Base-by-base conservation (phyloP, 208 protist species). In the Trichomonas tenax region DNA sequence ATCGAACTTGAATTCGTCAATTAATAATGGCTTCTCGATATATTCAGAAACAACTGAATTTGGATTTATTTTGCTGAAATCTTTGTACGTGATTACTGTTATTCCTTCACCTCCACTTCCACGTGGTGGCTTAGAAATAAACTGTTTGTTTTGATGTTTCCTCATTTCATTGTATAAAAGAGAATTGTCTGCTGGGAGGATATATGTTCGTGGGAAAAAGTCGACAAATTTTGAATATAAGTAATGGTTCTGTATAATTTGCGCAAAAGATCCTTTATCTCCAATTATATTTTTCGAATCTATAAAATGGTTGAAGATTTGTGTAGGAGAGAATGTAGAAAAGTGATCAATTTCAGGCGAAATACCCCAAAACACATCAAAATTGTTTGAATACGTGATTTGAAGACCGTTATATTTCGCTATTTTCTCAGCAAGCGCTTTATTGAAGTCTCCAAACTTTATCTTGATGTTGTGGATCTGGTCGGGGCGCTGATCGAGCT, bases 1-100 rank as follows among this genome's bases (percentile, higher is more conserved):
- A 58, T 97, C 97, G n/a, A 96, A 97, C 93, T 97, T 97, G 82
- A 96, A 89, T 34, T 96, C 96, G 93, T 96, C 95, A 81, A 97
- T 89, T 26, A 96, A 45, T 31, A 97, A 46, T 44, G 97, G 97
- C 9, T 96, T 49, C 23, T 17, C 21, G 15, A 97, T 95, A 63
- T 97, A 97, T 41, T 95, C 72, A 81, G 96, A 96, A 6, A 97
- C 96, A 21, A 96, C 96, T 15, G 86, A 93, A 38, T 48, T 93
- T 10, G 15, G 86, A 51, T 34, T 34, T 34, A 93, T 48, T 17
- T 38, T 34, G 38, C n/a, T 48, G 45, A 93, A 51, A 21, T 93
- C 86, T 48, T 34, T 38, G 51, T 58, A 93, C 51, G 86, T 93
- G 6, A 58, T 44, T 34, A 93, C 14, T 38, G 41, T 93, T 58